phyloP scores from a whole-genome alignment of 2,329 filamentous ascomycete species.

The Pseudogymnoascus sp. region DNA sequence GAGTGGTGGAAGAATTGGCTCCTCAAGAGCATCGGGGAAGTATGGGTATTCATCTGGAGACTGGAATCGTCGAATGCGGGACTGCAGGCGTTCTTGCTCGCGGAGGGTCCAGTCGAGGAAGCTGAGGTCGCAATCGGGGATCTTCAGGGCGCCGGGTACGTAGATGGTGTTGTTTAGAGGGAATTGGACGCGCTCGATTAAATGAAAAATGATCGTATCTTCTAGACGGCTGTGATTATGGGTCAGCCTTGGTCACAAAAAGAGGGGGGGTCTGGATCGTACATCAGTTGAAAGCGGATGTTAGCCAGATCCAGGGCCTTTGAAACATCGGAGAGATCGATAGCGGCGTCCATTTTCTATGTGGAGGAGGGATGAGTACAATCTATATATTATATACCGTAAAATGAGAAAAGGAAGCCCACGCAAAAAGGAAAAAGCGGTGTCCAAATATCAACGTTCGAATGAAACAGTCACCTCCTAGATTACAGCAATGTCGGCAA shows the following conservation, averaged over 20 bases:
- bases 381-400: neutral
- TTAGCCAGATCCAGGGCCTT: constrained; percentile 83
- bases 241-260: constrained; percentile 7
- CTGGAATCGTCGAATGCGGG: constrained; percentile 87
- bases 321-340: constrained; percentile 76
- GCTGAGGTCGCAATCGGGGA: constrained; percentile 65
- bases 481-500: neutral
- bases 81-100: constrained; percentile 86
- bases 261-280: constrained; percentile 27
- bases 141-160: constrained; percentile 64
- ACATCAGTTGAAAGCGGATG: constrained; percentile 94
- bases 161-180: constrained; percentile 88
- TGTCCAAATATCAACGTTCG: neutral
- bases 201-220: constrained; percentile 93
- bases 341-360: constrained; percentile 71
- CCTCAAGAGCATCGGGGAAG: constrained; percentile 73
- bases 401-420: neutral
- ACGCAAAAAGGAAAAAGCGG: neutral
- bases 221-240: constrained; percentile 66
- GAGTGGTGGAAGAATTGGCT: constrained; percentile 78
- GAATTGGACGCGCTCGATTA: constrained; percentile 98
- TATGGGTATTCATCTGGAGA: constrained; percentile 97
- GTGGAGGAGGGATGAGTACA: neutral
- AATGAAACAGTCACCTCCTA: neutral
- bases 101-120: constrained; percentile 91